These are phyloP conservation scores for Sporormia fimetaria DNA, from an alignment of 495 filamentous ascomycete genomes.

Conservation along the genomic window DNA sequence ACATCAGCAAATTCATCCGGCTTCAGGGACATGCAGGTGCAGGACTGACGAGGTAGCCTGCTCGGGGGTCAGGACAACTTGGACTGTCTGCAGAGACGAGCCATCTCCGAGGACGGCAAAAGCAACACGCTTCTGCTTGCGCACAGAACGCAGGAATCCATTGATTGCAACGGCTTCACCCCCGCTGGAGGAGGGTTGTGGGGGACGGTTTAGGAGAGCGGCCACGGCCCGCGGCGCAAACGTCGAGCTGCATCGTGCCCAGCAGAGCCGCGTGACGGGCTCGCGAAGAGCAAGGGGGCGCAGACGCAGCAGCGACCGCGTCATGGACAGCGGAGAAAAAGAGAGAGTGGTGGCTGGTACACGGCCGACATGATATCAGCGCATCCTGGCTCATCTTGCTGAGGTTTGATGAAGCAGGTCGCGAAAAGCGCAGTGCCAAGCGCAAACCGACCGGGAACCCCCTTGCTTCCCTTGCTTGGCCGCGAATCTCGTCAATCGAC, in stretches of 20 bases:
- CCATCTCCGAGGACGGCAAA: constrained; percentile 87
- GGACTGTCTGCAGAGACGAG: constrained; percentile 64
- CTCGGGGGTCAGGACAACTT: constrained; percentile 66
- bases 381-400: background rate
- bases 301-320: background rate
- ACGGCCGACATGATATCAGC: no score
- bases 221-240: constrained; percentile 15
- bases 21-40: constrained; percentile 3
- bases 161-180: constrained; percentile 45
- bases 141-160: constrained; percentile 73
- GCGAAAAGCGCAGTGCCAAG: no score
- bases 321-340: constrained; percentile 2
- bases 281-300: no score
- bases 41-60: constrained; percentile 64
- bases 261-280: constrained; percentile 3
- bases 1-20: constrained; percentile 5
- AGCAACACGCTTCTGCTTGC: constrained; percentile 69
- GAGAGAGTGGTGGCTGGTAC: constrained; percentile 4
- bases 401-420: background rate
- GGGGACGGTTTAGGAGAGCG: constrained; percentile 18
- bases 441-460: no score
- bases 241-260: constrained; percentile 20
- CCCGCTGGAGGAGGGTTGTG: constrained; percentile 1
- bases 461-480: no score
- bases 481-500: no score